These are phyloP conservation scores for Ceratocystis destructans DNA, from an alignment of 2,329 filamentous ascomycete genomes.

Conservation along the genomic window DNA sequence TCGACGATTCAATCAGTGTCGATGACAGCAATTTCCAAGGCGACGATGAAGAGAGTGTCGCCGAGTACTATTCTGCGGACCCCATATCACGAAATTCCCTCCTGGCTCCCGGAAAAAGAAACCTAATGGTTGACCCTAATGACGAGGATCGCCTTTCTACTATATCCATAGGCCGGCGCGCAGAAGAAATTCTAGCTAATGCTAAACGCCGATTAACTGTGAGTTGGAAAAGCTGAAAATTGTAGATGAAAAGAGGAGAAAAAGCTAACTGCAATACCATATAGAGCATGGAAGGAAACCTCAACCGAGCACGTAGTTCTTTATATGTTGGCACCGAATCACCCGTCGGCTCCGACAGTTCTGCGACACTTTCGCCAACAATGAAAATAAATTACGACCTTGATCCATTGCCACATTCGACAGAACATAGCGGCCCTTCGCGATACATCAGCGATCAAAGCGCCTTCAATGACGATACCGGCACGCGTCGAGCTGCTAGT, in stretches of 20 bases:
- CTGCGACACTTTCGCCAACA: slow-evolving; percentile 38
- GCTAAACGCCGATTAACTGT: slow-evolving; percentile 81
- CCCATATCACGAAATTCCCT: slow-evolving; percentile 24
- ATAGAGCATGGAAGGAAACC: slow-evolving; percentile 86
- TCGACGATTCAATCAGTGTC: slow-evolving; percentile 48
- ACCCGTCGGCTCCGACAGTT: slow-evolving; percentile 32
- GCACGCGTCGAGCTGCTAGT: slow-evolving; percentile 45
- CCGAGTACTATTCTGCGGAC: slow-evolving; percentile 41
- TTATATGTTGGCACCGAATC: slow-evolving; percentile 36
- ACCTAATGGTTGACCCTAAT: slow-evolving; percentile 22
- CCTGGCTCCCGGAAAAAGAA: slow-evolving; percentile 23
- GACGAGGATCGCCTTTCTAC: slow-evolving; percentile 55
- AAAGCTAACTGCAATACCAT: slow-evolving; percentile 18
- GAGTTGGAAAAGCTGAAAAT: slow-evolving; percentile 27
- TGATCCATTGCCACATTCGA: slow-evolving; percentile 21
- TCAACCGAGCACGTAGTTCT: slow-evolving; percentile 62
- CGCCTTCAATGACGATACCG: slow-evolving; percentile 23
- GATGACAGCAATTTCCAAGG: slow-evolving; percentile 53
- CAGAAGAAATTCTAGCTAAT: slow-evolving; percentile 82
- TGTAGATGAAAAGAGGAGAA: slow-evolving; percentile 19
- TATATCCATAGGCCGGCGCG: slow-evolving; percentile 62
- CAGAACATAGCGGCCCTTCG: slow-evolving; percentile 32
- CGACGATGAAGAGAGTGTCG: slow-evolving; percentile 53
- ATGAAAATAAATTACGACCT: slow-evolving; percentile 27
- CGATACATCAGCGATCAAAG: slow-evolving; percentile 48